These are phyloP conservation scores for Metarhizium robertsii DNA, from an alignment of 2,329 filamentous ascomycete genomes.

Conservation along the genomic window DNA sequence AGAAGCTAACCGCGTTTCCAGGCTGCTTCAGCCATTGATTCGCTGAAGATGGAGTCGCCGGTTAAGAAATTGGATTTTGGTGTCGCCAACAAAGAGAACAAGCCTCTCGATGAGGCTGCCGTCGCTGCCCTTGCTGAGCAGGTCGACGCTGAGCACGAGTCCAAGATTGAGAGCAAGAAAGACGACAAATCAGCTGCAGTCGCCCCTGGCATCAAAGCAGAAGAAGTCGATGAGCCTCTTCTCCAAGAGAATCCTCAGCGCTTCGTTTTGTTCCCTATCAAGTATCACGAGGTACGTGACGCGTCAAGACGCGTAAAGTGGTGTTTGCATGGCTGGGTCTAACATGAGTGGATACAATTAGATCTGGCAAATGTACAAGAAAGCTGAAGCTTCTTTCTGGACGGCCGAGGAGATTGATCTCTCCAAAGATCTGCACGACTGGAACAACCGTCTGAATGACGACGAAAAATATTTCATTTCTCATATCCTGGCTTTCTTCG, in stretches of 20 bases:
- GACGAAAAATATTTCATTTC: constrained; percentile 98
- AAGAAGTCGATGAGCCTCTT: constrained; percentile 79
- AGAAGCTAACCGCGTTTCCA: constrained; percentile 34
- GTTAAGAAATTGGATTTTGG: constrained; percentile 82
- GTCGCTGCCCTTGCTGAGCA: constrained; percentile 43
- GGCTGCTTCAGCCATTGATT: constrained; percentile 80
- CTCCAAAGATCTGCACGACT: constrained; percentile 97
- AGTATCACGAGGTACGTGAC: constrained; percentile 91
- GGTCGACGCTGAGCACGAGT: constrained; percentile 53
- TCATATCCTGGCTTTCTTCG: constrained; percentile 97
- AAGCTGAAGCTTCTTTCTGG: constrained; percentile 99
- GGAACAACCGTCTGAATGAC: constrained; percentile 94
- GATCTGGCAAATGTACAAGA: constrained; percentile 99
- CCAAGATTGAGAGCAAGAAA: constrained; percentile 33
- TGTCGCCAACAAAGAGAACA: constrained; percentile 73
- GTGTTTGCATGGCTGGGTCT: constrained; percentile 5
- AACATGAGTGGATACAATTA: constrained; percentile 26
- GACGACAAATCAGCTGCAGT: constrained; percentile 24
- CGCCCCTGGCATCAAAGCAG: constrained; percentile 47
- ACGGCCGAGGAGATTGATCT: constrained; percentile 98
- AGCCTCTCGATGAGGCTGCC: constrained; percentile 40
- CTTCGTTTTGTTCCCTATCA: constrained; percentile 97
- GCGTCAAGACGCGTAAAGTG: constrained; percentile 62
- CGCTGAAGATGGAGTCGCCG: constrained; percentile 87
- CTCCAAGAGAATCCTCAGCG: constrained; percentile 92